Evolutionary conservation across 2,329 filamentous ascomycete species (phyloP), one percentile per base, ranked within the genome.

Genomic region (Celoporthe dispersa): DNA sequence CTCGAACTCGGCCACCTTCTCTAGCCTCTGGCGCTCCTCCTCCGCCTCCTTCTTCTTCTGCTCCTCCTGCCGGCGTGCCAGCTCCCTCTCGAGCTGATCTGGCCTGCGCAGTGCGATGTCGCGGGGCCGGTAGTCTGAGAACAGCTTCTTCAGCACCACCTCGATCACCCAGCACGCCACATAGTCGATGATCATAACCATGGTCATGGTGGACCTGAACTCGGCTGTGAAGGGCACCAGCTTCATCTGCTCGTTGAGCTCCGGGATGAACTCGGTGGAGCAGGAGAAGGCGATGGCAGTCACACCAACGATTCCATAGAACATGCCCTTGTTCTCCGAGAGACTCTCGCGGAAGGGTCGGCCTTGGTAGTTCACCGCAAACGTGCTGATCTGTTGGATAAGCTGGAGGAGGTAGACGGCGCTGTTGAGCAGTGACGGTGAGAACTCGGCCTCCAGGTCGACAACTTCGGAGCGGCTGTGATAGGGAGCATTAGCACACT

Each of bases 321-420:
- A 99, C 96, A 99, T 99, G 79, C 93, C 94, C 80, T 90, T 92
- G 85, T 99, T 99, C 83, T 98, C 96, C 6, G 92, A 91, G 74
- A 99, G 94, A 31, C 92, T 92, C 83, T 99, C 96, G 71, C 96
- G 93, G 91, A 99, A 99, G 16, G 96, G 96, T 12, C 96, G 92
- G 70, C 96, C 96, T 82, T 99, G 96, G 85, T 99, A 99, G 85
- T 99, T 99, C 85, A 99, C 97, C 72, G 96, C 94, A 77, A 99
- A 99, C 3, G 96, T 99, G 33, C 94, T 98, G 78, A 99, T 97
- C 81, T 99, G 96, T 81, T 99, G 96, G 80, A 99, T 98, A 66
- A 99, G 90, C 78, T 98, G 96, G 55, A 99, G 89, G 35, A 99
- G 92, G 81, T 98, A 99, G 75, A 99, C 93, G 68, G 96, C 96